Percentiles rank a stretch among this genome's conserved stretches.
Conservation (phyloP, 179 eudicot species). For the Camellia oleifera region DNA sequence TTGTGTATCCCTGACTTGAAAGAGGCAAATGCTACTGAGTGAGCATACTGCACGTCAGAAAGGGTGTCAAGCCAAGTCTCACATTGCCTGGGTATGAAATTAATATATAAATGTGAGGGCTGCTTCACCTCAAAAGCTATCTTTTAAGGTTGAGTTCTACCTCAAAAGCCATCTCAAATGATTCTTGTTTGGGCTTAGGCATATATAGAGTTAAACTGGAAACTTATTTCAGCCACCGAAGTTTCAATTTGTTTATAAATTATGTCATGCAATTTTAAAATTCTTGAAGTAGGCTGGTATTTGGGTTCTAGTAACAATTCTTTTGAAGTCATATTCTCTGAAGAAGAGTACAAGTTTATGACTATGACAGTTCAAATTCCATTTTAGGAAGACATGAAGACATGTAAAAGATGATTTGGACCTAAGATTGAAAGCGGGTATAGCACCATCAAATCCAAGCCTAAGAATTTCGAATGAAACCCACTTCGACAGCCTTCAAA, state of each 20-base stretch:
- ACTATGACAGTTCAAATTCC: neutral
- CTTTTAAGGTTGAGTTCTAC: too few species aligned
- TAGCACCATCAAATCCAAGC: neutral
- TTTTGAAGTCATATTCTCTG: neutral
- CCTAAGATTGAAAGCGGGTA: neutral
- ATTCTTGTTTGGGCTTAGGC: neutral
- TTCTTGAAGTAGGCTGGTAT: neutral
- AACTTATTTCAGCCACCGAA: neutral
- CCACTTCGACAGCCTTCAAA: neutral
- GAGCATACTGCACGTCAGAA: too few species aligned
- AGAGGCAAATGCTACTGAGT: too few species aligned
- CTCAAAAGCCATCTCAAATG: neutral
- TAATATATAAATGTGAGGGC: too few species aligned
- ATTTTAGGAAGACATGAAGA: neutral
- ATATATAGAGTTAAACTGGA: neutral
- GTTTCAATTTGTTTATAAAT: neutral
- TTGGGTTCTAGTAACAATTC: neutral
- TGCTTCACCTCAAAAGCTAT: too few species aligned
- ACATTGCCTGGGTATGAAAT: too few species aligned
- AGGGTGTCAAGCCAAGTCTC: too few species aligned
- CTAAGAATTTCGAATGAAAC: neutral
- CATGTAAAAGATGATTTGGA: neutral
- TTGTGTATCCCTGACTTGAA: too few species aligned
- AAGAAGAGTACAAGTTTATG: neutral
- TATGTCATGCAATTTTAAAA: neutral